Evolutionary conservation across 169 alveolate species (phyloP).

Genomic region (Eimeria praecox): DNA sequence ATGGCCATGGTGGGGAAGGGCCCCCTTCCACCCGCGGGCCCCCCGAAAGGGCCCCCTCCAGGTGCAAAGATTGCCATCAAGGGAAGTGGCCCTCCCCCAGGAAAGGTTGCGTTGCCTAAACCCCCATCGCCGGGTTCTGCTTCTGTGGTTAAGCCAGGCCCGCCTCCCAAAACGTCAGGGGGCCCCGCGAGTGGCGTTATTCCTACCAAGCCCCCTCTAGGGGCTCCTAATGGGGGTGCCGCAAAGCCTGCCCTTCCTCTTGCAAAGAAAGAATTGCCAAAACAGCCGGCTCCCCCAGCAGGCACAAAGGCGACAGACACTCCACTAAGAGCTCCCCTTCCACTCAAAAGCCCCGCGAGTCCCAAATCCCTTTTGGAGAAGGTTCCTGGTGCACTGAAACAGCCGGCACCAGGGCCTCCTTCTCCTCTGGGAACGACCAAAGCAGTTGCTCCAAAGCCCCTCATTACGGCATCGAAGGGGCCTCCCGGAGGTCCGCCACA

Average conservation of each 20-base stretch:
- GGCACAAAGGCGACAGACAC: neutral
- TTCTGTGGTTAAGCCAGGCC: neutral
- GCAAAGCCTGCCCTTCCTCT: neutral
- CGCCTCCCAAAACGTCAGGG: conserved; percentile 17
- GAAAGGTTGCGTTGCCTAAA: conserved; percentile 37
- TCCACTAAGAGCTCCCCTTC: neutral
- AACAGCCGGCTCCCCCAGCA: conserved; percentile 5
- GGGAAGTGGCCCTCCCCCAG: conserved; percentile 70
- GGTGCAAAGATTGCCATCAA: conserved; percentile 53
- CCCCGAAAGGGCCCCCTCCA: conserved; percentile 44
- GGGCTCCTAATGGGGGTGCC: neutral
- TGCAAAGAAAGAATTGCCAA: conserved; percentile 22
- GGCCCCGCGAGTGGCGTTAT: neutral
- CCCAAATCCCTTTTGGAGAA: neutral
- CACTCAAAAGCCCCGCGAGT: neutral
- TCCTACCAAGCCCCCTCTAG: conserved; percentile 10
- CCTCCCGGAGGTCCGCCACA: neutral
- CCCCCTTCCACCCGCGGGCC: conserved; percentile 24
- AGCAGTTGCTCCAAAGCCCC: neutral
- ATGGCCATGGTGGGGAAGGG: conserved; percentile 67
- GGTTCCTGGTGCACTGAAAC: conserved; percentile 8
- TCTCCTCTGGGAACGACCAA: neutral
- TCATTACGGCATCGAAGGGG: conserved; percentile 19
- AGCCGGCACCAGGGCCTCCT: conserved; percentile 1
- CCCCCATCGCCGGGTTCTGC: conserved; percentile 6